Evolutionary conservation across 148 eudicot species (phyloP).

Genomic region (Camellia japonica): DNA sequence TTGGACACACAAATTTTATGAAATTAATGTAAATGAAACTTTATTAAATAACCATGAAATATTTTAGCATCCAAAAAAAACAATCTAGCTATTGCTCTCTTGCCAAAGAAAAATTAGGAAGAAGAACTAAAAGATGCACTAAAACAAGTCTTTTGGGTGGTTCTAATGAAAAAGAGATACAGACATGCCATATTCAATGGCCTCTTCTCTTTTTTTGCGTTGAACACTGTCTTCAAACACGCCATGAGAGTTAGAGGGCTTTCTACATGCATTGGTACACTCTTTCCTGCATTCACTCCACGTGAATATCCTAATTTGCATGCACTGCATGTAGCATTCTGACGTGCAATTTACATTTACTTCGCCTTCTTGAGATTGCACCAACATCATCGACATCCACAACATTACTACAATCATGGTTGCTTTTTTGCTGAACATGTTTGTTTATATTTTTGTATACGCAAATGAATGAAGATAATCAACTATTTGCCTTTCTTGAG

Average conservation of each 20-base stretch:
- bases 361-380: neutral
- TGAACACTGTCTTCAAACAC: neutral
- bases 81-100: no score
- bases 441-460: no score
- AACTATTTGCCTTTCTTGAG: no score
- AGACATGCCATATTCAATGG: neutral
- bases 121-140: no score
- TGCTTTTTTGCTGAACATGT: neutral
- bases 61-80: no score
- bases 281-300: constrained; percentile 15
- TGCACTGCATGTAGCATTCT: constrained; percentile 5
- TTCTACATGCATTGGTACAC: neutral
- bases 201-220: neutral
- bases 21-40: no score
- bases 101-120: no score
- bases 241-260: neutral
- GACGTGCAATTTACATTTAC: neutral
- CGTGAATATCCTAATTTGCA: neutral
- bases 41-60: no score
- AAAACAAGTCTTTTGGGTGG: no score
- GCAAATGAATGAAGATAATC: no score
- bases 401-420: neutral
- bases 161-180: neutral
- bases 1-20: no score
- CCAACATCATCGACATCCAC: neutral